A percentile compares a stretch with the other conserved stretches of the same genome.
phyloP scores from a whole-genome alignment of 2,329 filamentous ascomycete genomes.

The Colletotrichum eleusines region DNA sequence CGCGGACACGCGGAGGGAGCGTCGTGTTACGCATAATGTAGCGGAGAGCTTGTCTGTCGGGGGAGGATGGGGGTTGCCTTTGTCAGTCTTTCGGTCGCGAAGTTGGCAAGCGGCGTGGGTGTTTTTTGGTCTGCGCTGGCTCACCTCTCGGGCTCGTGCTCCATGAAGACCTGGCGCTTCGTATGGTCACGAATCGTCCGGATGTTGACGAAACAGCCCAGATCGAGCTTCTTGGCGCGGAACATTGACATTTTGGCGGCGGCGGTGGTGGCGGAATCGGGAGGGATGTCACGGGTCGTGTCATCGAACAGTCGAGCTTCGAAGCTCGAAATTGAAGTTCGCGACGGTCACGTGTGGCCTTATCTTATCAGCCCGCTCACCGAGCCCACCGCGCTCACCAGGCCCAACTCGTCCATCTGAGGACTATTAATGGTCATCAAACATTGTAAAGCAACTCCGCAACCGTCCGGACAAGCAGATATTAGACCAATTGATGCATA shows the following conservation, averaged over 20 bases:
- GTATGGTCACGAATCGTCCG: slow-evolving; percentile 93
- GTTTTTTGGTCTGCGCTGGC: background rate
- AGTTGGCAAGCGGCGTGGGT: background rate
- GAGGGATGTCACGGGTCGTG: slow-evolving; percentile 13
- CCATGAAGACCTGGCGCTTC: slow-evolving; percentile 92
- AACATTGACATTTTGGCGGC: slow-evolving; percentile 81
- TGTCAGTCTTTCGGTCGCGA: background rate
- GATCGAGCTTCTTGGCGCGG: slow-evolving; percentile 88
- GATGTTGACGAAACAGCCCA: slow-evolving; percentile 89
- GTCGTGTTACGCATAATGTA: slow-evolving; percentile 96
- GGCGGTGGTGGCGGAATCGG: slow-evolving; percentile 10
- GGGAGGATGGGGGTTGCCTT: background rate
- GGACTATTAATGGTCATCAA: background rate
- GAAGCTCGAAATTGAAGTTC: slow-evolving; percentile 25
- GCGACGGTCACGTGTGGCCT: slow-evolving; percentile 16
- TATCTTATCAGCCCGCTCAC: slow-evolving; percentile 19
- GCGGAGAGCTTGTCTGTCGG: slow-evolving; percentile 85
- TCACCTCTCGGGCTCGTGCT: slow-evolving; percentile 90
- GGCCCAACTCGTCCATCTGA: background rate
- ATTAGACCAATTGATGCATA: background rate
- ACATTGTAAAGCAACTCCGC: background rate
- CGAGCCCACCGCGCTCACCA: background rate
- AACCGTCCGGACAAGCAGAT: background rate
- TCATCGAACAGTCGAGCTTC: slow-evolving; percentile 10
- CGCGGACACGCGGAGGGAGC: slow-evolving; percentile 83